phyloP scores from a whole-genome alignment of 75 land plant species.

The Ceratopteris richardii region DNA sequence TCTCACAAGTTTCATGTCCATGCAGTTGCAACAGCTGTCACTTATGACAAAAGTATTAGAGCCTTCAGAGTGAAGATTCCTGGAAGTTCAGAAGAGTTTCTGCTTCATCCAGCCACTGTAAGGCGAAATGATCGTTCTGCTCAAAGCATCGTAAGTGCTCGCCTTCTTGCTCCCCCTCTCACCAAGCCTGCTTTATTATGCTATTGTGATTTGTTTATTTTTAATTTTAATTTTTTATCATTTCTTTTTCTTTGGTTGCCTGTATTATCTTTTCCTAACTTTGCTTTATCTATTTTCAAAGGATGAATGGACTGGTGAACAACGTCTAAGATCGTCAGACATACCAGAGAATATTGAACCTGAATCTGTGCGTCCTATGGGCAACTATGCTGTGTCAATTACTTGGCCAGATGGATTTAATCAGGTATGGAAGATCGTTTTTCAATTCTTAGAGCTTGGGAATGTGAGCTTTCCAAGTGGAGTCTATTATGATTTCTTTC shows the following conservation, averaged over 20 bases:
- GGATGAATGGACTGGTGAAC: conserved; percentile 99
- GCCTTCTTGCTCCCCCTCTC: no score
- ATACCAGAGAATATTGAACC: conserved; percentile 95
- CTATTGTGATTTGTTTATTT: no score
- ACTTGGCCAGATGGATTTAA: conserved; percentile 97
- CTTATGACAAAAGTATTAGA: conserved; percentile 58
- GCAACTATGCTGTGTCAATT: conserved; percentile 95
- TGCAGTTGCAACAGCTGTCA: conserved; percentile 87
- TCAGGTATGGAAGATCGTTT: conserved; percentile 45
- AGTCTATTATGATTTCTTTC: no score
- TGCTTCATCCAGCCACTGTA: conserved; percentile 93
- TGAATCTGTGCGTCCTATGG: conserved; percentile 87
- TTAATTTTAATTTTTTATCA: no score
- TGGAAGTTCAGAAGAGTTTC: conserved; percentile 74
- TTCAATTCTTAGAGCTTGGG: no score
- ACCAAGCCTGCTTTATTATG: no score
- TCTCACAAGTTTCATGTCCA: no score
- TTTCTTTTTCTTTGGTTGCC: no score
- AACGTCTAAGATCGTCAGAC: conserved; percentile 59
- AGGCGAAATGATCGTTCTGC: conserved; percentile 94
- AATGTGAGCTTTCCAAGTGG: no score
- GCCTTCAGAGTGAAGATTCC: conserved; percentile 94
- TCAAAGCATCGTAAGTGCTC: conserved; percentile 78
- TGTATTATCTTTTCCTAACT: no score
- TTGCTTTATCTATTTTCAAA: no score